Evolutionary conservation across 805 yeast species (phyloP), one percentile per base, ranked within the genome.

Genomic region (Nakazawaea siamensis): DNA sequence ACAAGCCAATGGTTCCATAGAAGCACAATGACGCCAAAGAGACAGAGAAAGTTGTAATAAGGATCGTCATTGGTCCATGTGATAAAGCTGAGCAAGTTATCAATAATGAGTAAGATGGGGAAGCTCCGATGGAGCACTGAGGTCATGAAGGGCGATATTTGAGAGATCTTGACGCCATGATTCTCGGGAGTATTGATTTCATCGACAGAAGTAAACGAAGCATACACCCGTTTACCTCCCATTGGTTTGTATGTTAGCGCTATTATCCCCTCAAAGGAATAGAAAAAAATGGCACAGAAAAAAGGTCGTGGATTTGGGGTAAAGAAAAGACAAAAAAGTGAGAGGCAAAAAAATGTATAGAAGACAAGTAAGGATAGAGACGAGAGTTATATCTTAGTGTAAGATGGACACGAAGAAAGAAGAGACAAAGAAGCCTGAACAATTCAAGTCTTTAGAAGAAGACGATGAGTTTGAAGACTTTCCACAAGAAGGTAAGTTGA

Each of bases 401-500:
- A 21, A 21, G 13, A 24, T 24, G 27, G 11, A n/a, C 7, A 8
- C 27, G 27, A 24, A 8, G 8, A 12, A 8, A 24, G 13, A 24
- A n/a, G 14, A 7, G 8, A 15, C 29, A 6, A 27, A 15, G 17
- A 16, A 27, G 29, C 18, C 24, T 9, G 11, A 27, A 5, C 17
- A 57, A 28, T 64, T 82, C 52, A 83, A 80, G 50, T 74, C 94
- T 2, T 64, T 90, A 32, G 97, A 90, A 54, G 96, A 90, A 49
- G 97, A 90, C 51, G 97, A 90, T 54, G 97, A 88, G 57, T 90
- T 90, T 53, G 97, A 90, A 62, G 97, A 90, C 54, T 90, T 90
- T 64, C 96, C 95, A 12, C 86, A 76, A 37, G 95, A 87, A 52
- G 68, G 73, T 68, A 45, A 29, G 70, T 56, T n/a, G 27, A 6